These are phyloP conservation scores for Thraustochytrium sp. DNA, from an alignment of 352 stramenopile species.

Conservation along the genomic window DNA sequence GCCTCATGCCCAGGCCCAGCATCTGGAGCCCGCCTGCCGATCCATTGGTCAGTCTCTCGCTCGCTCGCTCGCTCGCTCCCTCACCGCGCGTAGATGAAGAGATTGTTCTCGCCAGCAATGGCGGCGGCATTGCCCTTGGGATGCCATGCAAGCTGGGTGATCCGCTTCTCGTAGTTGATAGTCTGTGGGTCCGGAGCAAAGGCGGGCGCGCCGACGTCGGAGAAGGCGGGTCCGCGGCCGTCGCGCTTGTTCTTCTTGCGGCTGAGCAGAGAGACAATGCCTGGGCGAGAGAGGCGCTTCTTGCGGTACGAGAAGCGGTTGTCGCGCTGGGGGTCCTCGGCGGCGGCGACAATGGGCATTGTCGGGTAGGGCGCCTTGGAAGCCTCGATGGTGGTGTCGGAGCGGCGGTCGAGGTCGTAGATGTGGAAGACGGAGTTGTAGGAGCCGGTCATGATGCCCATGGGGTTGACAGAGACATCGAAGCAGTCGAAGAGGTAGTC, in stretches of 20 bases:
- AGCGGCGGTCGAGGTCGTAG: constrained; percentile 58
- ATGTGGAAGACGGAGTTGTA: constrained; percentile 89
- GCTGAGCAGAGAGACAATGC: constrained; percentile 14
- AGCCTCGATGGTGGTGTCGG: constrained; percentile 40
- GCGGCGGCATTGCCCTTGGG: constrained; percentile 57
- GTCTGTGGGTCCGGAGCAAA: neutral
- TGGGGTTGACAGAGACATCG: constrained; percentile 76
- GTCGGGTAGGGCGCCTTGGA: constrained; percentile 17
- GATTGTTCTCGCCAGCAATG: constrained; percentile 58
- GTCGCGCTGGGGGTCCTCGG: neutral
- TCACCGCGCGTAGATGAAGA: constrained; percentile 56
- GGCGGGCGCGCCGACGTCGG: neutral
- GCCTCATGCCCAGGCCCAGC: too few relatives aligned
- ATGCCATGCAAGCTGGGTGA: constrained; percentile 62
- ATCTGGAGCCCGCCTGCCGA: too few relatives aligned
- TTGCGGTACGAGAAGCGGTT: neutral
- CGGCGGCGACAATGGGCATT: neutral
- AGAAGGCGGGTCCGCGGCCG: neutral
- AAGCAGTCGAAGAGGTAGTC: constrained; percentile 96
- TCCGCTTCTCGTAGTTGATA: constrained; percentile 58
- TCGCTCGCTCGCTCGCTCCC: too few relatives aligned
- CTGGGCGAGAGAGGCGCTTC: neutral
- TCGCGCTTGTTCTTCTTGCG: constrained; percentile 43
- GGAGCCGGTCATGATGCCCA: constrained; percentile 82
- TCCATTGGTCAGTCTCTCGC: too few relatives aligned